Base-by-base conservation (phyloP, 1,139 yeast genomes). In the Casaregolazyma suthepensis region DNA sequence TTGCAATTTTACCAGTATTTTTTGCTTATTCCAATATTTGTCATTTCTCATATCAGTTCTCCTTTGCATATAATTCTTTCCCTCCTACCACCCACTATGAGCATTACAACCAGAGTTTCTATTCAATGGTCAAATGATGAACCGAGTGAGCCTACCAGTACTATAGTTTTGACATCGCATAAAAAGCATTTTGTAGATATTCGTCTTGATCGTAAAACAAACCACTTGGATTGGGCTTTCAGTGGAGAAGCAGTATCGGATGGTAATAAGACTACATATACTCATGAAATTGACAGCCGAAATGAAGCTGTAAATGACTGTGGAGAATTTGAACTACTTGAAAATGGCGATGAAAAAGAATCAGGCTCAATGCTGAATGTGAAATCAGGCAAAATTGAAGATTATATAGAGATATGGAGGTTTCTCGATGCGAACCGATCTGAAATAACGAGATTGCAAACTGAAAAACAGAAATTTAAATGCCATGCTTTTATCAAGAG, bases 351-450 rank as follows among this genome's bases (percentile, higher is more conserved):
- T 54, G 70, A 84, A 45, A 71, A 71, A 50, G 87, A 82, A 61
- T 72, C 75, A 0, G 87, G 87, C 0, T 58, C 60, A 2, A 81
- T 82, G 86, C 59, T 62, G 19, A 79, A 81, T 59, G 74, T 79
- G 1, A 75, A 59, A 2, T 73, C 82, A 0, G 78, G 79, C 0
- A 59, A 63, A n/a, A 61, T 66, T 5, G 77, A 76, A 54, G 71
- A 71, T 5, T 82, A 81, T 59, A 69, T 76, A 37, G 87, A 82
- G 65, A 71, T 79, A 20, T 82, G 87, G 87, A 66, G 82, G 59
- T 73, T 79, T 7, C 62, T 82, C 37, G 78, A 79, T 61, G 75
- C 82, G 1, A 57, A 59, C 7, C 12, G 45, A 44, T 13, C 56
- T 46, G 19, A 52, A 51, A 5, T 15, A 22, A 20, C 22, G 35